Base-by-base conservation (phyloP, 306 rosid genomes). In the Cicer pinnatifidum region DNA sequence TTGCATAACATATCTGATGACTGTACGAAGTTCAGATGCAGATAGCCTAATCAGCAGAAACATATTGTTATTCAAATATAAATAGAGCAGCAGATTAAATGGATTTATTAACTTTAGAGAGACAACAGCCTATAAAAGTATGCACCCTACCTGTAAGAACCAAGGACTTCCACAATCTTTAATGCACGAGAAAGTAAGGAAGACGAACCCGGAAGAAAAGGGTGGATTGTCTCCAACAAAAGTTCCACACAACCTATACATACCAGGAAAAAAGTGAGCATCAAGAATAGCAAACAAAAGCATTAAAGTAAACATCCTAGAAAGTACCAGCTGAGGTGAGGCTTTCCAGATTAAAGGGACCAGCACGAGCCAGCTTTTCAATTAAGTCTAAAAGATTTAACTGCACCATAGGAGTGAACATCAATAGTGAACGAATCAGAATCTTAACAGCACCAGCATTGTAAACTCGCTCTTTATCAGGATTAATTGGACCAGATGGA, bases 161-260 rank as follows among this genome's bases (percentile, higher is more conserved):
- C 99, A 73, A 95, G 99, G 67, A 89, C 89, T 86, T 95, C 92
- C 69, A 92, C 97, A 85, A 89, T 86, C 88, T 87, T 88, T 84
- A 95, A 81, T 61, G 97, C 87, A 86, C 86, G 72, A 53, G 96
- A 85, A 50, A 92, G 97, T 72, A 95, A 80, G 64, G 96, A 88
- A 80, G 99, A 95, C 9, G 97, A 88, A 33, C 93, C 91, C 81
- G 85, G 38, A 79, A 92, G 92, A 83, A 95, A 92, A 68, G 99
- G 99, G 56, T 85, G 90, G 86, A 92, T 86, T 52, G 87, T 92
- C 82, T 95, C 97, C 86, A 95, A 75, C 75, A 95, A 73, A 84
- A 92, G 97, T 80, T 92, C 97, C 61, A 95, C 93, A 72, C 97
- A 95, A 69, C 99, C 99, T 95, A 84, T 69, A 78, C 63, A 77